These are phyloP conservation scores for Selaginella moellendorffii DNA, from an alignment of 75 land plant species.

Conservation along the genomic window DNA sequence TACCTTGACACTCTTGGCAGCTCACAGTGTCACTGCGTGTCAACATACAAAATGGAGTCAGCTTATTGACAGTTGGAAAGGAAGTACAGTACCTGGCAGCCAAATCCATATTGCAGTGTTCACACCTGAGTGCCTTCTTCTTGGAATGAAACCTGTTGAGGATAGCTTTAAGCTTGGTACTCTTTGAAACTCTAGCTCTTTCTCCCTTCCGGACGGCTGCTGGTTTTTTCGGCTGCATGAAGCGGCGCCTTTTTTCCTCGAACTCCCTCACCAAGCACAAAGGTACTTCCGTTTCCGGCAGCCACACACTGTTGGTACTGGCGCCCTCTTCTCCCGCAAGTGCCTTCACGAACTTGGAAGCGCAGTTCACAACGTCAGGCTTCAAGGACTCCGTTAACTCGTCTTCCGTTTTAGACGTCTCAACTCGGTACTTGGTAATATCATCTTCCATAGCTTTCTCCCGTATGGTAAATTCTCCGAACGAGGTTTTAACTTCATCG, in stretches of 20 bases:
- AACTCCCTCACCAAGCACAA: conserved; percentile 36
- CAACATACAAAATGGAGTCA: neutral
- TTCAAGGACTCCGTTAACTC: conserved; percentile 30
- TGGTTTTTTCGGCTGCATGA: conserved; percentile 16
- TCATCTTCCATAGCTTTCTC: conserved; percentile 32
- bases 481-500: neutral
- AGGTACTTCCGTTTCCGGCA: conserved; percentile 40
- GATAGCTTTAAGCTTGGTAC: neutral
- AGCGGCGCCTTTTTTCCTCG: conserved; percentile 45
- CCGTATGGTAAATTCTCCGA: conserved; percentile 28
- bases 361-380: neutral
- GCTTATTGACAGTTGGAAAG: neutral
- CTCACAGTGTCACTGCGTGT: neutral
- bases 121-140: neutral
- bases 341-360: conserved; percentile 17
- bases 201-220: neutral
- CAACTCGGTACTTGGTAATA: conserved; percentile 48
- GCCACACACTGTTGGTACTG: conserved; percentile 46
- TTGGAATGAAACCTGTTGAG: neutral
- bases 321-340: conserved; percentile 12
- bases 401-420: conserved; percentile 38
- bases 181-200: neutral
- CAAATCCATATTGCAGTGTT: neutral
- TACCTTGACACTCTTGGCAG: neutral
- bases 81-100: neutral